Evolutionary conservation across 1,139 yeast genomes (phyloP).

Genomic region (Schwanniomyces etchellsii): DNA sequence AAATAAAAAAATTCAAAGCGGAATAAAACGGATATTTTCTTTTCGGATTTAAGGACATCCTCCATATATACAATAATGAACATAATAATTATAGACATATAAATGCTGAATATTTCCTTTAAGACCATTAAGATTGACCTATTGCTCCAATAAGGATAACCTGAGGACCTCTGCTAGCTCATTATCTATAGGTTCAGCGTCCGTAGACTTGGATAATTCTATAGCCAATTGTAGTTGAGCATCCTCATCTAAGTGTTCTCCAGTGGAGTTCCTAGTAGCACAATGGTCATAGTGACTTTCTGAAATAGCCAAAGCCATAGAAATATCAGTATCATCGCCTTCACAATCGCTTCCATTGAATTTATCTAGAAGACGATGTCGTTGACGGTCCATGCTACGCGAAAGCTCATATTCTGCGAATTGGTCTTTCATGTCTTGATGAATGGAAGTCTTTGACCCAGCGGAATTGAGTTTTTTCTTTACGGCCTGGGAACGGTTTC

Average conservation of each 20-base stretch:
- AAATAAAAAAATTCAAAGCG: slow-evolving; percentile 1
- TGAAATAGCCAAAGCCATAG: slow-evolving; percentile 51
- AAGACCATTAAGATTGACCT: too few relatives aligned
- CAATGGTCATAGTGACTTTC: slow-evolving; percentile 19
- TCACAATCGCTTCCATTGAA: slow-evolving; percentile 37
- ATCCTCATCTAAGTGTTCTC: slow-evolving; percentile 10
- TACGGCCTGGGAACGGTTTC: slow-evolving; percentile 1
- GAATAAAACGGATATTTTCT: not conserved
- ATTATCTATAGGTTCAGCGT: slow-evolving; percentile 6
- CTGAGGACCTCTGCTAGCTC: slow-evolving; percentile 11
- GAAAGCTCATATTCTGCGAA: slow-evolving; percentile 33
- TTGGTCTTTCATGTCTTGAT: slow-evolving; percentile 26
- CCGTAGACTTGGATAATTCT: slow-evolving; percentile 14
- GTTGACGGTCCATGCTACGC: slow-evolving; percentile 12
- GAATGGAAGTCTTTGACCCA: slow-evolving; percentile 10
- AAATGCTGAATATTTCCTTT: too few relatives aligned
- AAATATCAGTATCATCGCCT: slow-evolving; percentile 42
- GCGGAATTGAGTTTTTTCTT: slow-evolving; percentile 14
- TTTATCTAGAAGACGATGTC: slow-evolving; percentile 29
- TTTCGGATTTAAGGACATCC: too few relatives aligned
- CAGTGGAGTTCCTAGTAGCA: not conserved
- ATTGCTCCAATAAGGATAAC: slow-evolving; percentile 13
- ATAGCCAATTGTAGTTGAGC: slow-evolving; percentile 21
- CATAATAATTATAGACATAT: too few relatives aligned
- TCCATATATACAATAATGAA: too few relatives aligned